Base-by-base conservation (phyloP, 2,329 filamentous ascomycete genomes). In the Furcasterigmium furcatum region DNA sequence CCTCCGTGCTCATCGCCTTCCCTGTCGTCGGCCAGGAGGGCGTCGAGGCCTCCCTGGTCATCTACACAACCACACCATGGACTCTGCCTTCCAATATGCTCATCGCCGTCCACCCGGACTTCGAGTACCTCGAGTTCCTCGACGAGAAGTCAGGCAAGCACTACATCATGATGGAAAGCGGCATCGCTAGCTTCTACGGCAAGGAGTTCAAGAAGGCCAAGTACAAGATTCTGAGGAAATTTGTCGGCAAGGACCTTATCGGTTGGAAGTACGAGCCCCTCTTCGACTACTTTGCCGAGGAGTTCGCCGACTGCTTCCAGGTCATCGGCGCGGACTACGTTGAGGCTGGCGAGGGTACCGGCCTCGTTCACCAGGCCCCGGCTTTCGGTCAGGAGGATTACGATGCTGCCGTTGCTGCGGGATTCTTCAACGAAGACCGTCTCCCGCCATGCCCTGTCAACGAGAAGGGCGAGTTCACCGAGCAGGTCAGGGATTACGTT, bases 321-420 rank as follows among this genome's bases (percentile, higher is more conserved):
- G 87, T 96, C 5, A 63, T 95, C 52, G 91, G 88, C 55, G 92
- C 87, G 30, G 82, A 77, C 7, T 96, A 96, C 59, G 91, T 96
- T 47, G 94, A 88, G 21, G 83, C 87, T 24, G 91, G 94, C 49
- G 91, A 89, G 58, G 92, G 92, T 82, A 89, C 90, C 27, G 92
- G 92, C 60, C 87, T 97, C 51, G 92, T 97, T 38, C 92, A 97
- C 66, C 91, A 96, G 66, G 80, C 92, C 5, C 92, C 92, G 3
- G 90, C 91, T 1, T 96, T 92, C 61, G 92, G 92, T 79, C 89
- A 96, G 68, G 92, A 96, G 53, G 92, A 97, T 84, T 96, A 95
- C 73, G 85, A 85, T 54, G 82, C 94, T 48, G 88, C 87, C 9
- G 66, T 91, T 49, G 83, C 85, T 46, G 74, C 82, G 38, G 91